Conservation (phyloP, 352 stramenopile species). For the Elongisporangium anandrum region DNA sequence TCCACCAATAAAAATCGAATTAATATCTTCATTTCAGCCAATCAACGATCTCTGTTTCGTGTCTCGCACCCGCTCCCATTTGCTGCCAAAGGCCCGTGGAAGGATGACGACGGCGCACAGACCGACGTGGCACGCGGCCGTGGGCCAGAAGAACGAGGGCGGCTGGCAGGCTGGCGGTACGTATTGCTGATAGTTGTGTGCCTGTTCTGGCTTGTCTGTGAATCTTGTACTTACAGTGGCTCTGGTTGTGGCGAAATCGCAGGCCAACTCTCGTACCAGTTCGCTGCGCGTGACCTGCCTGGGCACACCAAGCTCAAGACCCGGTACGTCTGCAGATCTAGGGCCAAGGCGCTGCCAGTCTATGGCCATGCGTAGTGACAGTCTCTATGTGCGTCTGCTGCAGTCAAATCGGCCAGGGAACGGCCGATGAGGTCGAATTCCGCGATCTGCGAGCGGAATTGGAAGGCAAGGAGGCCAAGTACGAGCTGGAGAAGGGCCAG, state of each 20-base stretch:
- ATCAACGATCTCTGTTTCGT: not conserved
- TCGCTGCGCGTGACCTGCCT: conserved; percentile 77
- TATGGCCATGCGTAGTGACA: not conserved
- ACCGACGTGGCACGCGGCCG: conserved; percentile 81
- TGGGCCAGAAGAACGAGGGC: conserved; percentile 83
- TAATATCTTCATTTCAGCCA: not conserved
- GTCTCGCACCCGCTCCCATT: not conserved
- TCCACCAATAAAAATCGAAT: not conserved
- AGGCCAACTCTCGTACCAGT: conserved; percentile 77
- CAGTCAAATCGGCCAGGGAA: conserved; percentile 82
- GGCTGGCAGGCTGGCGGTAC: conserved; percentile 79
- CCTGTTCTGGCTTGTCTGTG: not conserved
- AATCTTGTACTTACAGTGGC: not conserved
- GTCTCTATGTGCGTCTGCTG: not conserved
- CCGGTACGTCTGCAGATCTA: conserved; percentile 27
- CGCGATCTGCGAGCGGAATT: conserved; percentile 74
- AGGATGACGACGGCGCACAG: conserved; percentile 83
- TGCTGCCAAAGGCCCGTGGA: not conserved
- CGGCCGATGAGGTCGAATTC: conserved; percentile 68
- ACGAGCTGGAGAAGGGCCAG: conserved; percentile 74
- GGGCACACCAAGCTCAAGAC: conserved; percentile 83
- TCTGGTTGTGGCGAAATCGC: not conserved
- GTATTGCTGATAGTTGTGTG: not conserved
- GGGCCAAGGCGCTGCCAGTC: not conserved
- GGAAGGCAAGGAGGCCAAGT: conserved; percentile 64